phyloP scores from a whole-genome alignment of 1,139 yeast genomes.

The Schwanniomyces etchellsii region DNA sequence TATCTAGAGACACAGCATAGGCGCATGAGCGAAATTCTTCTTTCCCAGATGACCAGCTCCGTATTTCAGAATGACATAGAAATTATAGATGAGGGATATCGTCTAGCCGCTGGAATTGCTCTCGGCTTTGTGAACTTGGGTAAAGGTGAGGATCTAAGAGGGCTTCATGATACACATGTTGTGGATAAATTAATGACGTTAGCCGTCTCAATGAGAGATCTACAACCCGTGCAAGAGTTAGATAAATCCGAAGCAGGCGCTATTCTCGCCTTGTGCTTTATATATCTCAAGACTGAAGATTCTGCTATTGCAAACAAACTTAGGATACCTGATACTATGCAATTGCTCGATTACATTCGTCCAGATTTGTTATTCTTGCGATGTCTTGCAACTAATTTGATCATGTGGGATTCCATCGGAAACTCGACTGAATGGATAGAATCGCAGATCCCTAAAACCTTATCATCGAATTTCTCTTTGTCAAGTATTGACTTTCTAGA shows the following conservation, averaged over 20 bases:
- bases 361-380: conserved; percentile 76
- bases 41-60: conserved; percentile 59
- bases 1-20: conserved; percentile 77
- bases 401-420: conserved; percentile 72
- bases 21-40: conserved; percentile 77
- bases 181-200: conserved; percentile 59
- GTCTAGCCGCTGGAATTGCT: conserved; percentile 84
- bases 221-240: conserved; percentile 56
- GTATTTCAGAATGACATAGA: conserved; percentile 53
- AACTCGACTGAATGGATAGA: conserved; percentile 56
- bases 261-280: conserved; percentile 66
- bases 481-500: conserved; percentile 29
- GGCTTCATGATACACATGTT: conserved; percentile 63
- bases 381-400: conserved; percentile 60
- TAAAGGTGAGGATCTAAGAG: conserved; percentile 59
- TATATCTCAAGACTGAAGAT: conserved; percentile 67
- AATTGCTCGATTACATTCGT: conserved; percentile 63
- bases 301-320: conserved; percentile 55
- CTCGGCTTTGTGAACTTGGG: conserved; percentile 86
- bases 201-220: conserved; percentile 63
- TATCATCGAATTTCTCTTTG: conserved; percentile 24
- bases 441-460: conserved; percentile 44
- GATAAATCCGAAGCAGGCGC: conserved; percentile 84
- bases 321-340: conserved; percentile 57
- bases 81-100: conserved; percentile 71